Evolutionary conservation across 2,329 filamentous ascomycete species (phyloP).

Genomic region (Microsporum audouinii): DNA sequence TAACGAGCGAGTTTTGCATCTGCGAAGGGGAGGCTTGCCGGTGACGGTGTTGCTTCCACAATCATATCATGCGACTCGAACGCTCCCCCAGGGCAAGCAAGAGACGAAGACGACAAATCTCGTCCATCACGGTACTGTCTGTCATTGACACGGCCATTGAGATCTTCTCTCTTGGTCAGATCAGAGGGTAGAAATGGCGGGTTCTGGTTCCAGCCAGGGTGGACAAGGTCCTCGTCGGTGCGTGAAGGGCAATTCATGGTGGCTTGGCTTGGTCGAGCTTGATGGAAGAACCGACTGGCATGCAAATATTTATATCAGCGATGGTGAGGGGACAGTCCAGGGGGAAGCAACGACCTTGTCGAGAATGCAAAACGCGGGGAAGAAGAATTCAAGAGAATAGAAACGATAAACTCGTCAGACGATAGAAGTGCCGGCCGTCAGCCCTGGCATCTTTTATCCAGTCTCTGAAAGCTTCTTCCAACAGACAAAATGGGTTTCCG

Average conservation of each 20-base stretch:
- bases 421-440: not conserved
- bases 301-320: not conserved
- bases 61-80: constrained; percentile 4
- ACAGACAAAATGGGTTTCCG: not conserved
- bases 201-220: constrained; percentile 45
- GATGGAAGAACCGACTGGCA: not conserved
- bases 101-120: constrained; percentile 3
- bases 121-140: constrained; percentile 29
- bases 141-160: constrained; percentile 45
- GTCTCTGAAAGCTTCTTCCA: not conserved
- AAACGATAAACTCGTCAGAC: not conserved
- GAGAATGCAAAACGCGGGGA: not conserved
- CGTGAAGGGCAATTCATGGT: constrained; percentile 47
- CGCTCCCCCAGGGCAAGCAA: constrained; percentile 7
- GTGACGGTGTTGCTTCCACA: constrained; percentile 7
- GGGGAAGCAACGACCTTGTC: not conserved
- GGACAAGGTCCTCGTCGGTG: constrained; percentile 36
- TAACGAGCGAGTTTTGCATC: constrained; percentile 12
- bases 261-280: not conserved
- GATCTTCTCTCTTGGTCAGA: constrained; percentile 44
- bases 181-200: constrained; percentile 40
- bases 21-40: constrained; percentile 4
- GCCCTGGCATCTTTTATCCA: not conserved
- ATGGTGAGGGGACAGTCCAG: not conserved
- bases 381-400: not conserved